These are phyloP conservation scores for Kalanchoe fedtschenkoi DNA, from an alignment of 164 flowering plant species.

Conservation along the genomic window DNA sequence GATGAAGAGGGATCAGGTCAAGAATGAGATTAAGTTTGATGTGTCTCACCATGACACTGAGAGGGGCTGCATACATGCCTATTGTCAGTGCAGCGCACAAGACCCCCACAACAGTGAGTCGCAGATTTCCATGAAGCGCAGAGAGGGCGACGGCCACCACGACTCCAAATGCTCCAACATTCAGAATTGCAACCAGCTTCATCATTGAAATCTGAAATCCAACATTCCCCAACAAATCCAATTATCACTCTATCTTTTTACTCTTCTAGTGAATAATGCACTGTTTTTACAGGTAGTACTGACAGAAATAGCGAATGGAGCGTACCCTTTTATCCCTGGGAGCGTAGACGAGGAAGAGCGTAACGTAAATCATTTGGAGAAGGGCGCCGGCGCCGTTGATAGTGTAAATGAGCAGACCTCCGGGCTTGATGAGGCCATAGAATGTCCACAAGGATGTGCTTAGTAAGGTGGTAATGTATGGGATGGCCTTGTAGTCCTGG, in stretches of 20 bases:
- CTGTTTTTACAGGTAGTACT: not conserved
- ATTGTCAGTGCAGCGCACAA: constrained; percentile 51
- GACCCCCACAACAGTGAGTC: constrained; percentile 40
- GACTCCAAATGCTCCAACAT: constrained; percentile 36
- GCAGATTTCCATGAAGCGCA: constrained; percentile 24
- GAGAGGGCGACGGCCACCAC: constrained; percentile 40
- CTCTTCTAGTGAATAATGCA: too few species aligned
- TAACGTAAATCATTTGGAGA: constrained; percentile 46
- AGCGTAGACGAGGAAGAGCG: constrained; percentile 50
- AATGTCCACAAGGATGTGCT: constrained; percentile 65
- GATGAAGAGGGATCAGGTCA: too few species aligned
- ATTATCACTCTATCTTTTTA: too few species aligned
- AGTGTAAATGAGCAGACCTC: constrained; percentile 43
- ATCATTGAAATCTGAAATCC: constrained; percentile 30
- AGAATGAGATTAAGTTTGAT: not conserved
- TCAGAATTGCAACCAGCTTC: constrained; percentile 29
- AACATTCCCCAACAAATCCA: too few species aligned
- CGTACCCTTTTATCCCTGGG: constrained; percentile 24
- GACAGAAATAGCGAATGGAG: not conserved
- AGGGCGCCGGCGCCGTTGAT: constrained; percentile 59
- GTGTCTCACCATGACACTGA: constrained; percentile 42
- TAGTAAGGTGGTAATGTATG: constrained; percentile 52
- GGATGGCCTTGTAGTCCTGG: constrained; percentile 48
- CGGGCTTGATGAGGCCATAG: constrained; percentile 72
- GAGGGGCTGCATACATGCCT: constrained; percentile 67